Percentiles rank a stretch among this genome's conserved stretches.
phyloP scores from a whole-genome alignment of 169 alveolate species.

The Cryptosporidium xiaoi region DNA sequence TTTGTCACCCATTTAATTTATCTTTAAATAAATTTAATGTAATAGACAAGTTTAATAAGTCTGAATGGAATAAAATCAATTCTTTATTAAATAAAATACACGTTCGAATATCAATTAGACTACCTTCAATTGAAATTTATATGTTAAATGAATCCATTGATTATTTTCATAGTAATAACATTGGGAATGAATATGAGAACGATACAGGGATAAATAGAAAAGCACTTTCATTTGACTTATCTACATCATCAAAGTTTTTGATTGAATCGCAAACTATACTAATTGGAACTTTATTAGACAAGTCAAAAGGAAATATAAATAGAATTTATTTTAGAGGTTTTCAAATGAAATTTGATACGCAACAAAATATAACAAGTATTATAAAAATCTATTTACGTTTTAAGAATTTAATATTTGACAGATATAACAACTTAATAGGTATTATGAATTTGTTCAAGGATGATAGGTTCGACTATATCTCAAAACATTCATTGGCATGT shows the following conservation, averaged over 20 bases:
- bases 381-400: conserved; percentile 29
- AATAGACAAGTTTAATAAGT: background rate
- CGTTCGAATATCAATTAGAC: conserved; percentile 36
- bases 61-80: conserved; percentile 36
- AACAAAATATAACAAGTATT: conserved; percentile 40
- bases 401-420: conserved; percentile 24
- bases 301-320: conserved; percentile 28
- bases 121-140: conserved; percentile 30
- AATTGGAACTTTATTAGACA: conserved; percentile 57
- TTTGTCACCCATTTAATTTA: conserved; percentile 67
- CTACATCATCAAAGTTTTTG: conserved; percentile 33
- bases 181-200: background rate
- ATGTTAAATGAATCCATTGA: conserved; percentile 68
- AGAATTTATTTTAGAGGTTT: conserved; percentile 58
- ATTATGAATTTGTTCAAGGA: conserved; percentile 46
- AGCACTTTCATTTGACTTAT: conserved; percentile 40
- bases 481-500: conserved; percentile 60
- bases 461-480: conserved; percentile 43
- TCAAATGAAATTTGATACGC: conserved; percentile 71
- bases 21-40: conserved; percentile 26
- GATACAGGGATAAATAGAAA: background rate
- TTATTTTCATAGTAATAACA: conserved; percentile 1
- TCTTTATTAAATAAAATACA: conserved; percentile 48
- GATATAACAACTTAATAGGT: conserved; percentile 39
- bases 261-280: conserved; percentile 60